Percentiles rank a stretch among this genome's conserved stretches.
Conservation (phyloP, 1,284 basidiomycete genomes). For the Ustilago sp. region DNA sequence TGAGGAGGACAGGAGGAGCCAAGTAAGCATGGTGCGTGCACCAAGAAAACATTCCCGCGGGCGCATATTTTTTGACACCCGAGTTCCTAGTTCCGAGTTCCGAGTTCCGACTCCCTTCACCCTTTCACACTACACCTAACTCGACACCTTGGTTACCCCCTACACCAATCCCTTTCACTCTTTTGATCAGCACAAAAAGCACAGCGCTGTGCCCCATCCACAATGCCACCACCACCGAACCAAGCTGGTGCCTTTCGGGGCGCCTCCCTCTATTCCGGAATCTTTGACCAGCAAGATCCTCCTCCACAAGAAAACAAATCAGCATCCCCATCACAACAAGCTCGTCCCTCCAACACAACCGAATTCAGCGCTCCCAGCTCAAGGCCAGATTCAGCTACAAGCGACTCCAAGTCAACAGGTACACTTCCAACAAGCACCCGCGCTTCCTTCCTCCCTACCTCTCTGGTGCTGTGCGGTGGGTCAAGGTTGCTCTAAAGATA, state of each 20-base stretch:
- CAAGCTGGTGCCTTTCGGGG: slow-evolving; percentile 26
- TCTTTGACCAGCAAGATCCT: slow-evolving; percentile 31
- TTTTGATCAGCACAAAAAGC: background rate
- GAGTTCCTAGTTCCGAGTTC: slow-evolving; percentile 7
- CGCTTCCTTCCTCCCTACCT: slow-evolving; percentile 3
- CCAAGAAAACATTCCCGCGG: background rate
- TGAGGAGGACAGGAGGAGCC: background rate
- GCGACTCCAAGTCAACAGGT: slow-evolving; percentile 46
- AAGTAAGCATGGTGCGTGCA: slow-evolving; percentile 14
- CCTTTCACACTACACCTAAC: background rate
- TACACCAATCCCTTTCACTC: background rate
- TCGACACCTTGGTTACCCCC: background rate
- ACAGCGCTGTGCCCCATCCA: background rate
- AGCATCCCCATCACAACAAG: background rate
- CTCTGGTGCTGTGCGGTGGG: background rate
- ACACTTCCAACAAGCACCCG: slow-evolving; percentile 29
- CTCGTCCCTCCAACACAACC: background rate
- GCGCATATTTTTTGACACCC: background rate
- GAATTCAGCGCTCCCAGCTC: background rate
- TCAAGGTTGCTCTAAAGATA: background rate
- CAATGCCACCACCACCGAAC: slow-evolving; percentile 9
- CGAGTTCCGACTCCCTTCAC: background rate
- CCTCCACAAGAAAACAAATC: background rate
- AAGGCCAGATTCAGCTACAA: background rate
- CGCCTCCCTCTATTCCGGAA: slow-evolving; percentile 54